Conservation (phyloP, 495 filamentous ascomycete genomes). For the Penicillium daleae region DNA sequence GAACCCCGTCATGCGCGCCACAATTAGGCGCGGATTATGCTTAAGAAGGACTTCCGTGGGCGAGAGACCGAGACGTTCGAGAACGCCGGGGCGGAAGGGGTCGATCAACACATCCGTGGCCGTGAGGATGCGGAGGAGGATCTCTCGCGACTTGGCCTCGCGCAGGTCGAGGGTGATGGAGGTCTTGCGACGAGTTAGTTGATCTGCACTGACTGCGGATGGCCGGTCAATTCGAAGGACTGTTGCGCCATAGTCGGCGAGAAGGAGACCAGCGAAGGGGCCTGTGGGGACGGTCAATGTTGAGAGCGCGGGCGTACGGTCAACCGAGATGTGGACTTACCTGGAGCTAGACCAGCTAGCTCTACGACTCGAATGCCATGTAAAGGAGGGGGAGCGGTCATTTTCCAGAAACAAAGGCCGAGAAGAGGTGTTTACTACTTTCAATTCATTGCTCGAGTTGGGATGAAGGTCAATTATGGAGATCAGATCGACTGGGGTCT, state of each 20-base stretch:
- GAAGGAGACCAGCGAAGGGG: constrained; percentile 86
- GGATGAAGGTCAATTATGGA: constrained; percentile 2
- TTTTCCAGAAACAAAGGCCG: constrained; percentile 5
- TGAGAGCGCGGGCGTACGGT: not conserved
- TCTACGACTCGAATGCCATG: constrained; percentile 81
- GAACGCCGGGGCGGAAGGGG: constrained; percentile 86
- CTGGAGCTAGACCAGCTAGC: constrained; percentile 87
- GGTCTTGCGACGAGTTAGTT: constrained; percentile 75
- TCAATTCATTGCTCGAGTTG: not conserved
- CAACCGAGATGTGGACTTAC: constrained; percentile 44
- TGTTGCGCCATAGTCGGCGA: constrained; percentile 85
- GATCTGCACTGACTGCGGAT: constrained; percentile 54
- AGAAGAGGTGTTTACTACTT: not conserved
- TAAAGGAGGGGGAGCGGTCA: constrained; percentile 62
- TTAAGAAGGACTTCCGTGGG: constrained; percentile 63
- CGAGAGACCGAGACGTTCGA: constrained; percentile 79
- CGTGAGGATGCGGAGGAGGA: constrained; percentile 66
- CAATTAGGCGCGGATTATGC: constrained; percentile 75
- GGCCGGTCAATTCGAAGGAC: constrained; percentile 86
- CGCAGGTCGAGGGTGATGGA: constrained; percentile 81
- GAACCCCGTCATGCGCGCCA: constrained; percentile 88
- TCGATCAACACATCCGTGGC: constrained; percentile 83
- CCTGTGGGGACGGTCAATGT: constrained; percentile 47
- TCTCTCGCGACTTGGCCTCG: constrained; percentile 57
- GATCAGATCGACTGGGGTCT: constrained; percentile 16